These are phyloP conservation scores for Nothophytophthora sp. DNA, from an alignment of 352 stramenopile species.

Conservation along the genomic window DNA sequence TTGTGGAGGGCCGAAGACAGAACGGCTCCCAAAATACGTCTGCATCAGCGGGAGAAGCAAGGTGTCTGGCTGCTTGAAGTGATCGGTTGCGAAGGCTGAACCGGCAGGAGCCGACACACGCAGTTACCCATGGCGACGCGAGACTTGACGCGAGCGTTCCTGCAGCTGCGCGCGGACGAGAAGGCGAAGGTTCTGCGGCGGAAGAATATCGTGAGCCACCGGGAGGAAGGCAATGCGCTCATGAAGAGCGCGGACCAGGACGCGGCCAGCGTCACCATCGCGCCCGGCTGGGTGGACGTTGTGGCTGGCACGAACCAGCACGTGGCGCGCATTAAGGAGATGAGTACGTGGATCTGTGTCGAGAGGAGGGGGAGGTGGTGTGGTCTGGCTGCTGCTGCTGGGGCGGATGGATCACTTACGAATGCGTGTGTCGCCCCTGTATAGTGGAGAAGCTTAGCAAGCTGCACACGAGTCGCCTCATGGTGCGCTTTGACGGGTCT, in stretches of 20 bases:
- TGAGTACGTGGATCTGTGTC: constrained; percentile 59
- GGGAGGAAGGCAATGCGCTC: constrained; percentile 68
- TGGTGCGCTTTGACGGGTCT: constrained; percentile 87
- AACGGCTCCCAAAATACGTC: too few species aligned
- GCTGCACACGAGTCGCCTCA: constrained; percentile 83
- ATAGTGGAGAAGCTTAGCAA: constrained; percentile 86
- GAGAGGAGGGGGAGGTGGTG: neutral
- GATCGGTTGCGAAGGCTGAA: too few species aligned
- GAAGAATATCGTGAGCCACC: constrained; percentile 81
- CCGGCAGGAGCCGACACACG: neutral
- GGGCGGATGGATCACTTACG: too few species aligned
- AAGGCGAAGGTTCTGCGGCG: constrained; percentile 85
- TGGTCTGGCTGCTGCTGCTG: constrained; percentile 5
- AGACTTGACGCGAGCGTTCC: constrained; percentile 73
- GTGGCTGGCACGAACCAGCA: constrained; percentile 82
- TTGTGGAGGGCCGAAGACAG: too few species aligned
- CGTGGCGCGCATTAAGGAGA: constrained; percentile 75
- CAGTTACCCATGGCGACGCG: constrained; percentile 64
- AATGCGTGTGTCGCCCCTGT: too few species aligned
- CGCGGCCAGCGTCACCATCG: constrained; percentile 34
- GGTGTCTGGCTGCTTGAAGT: too few species aligned
- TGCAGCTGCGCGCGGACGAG: constrained; percentile 70
- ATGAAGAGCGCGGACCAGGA: constrained; percentile 57
- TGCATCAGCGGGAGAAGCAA: too few species aligned
- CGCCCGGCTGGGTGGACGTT: constrained; percentile 78